phyloP scores from a whole-genome alignment of 805 yeast species.

The Candida sanyiensis region DNA sequence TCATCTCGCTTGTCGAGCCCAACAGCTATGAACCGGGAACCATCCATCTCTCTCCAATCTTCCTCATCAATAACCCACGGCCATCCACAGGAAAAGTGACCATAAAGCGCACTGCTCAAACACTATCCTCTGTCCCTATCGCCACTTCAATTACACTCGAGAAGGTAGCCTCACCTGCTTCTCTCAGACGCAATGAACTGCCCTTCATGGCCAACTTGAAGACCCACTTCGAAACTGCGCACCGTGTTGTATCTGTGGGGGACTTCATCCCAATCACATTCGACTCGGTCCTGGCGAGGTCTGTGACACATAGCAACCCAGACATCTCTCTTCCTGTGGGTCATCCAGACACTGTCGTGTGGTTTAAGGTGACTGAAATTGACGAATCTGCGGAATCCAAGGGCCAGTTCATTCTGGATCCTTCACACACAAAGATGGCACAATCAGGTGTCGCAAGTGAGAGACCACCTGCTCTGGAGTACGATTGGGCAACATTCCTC shows the following conservation, averaged over 20 bases:
- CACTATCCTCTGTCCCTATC: conserved; percentile 29
- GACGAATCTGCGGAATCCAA: conserved; percentile 26
- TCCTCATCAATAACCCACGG: conserved; percentile 41
- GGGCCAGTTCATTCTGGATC: conserved; percentile 55
- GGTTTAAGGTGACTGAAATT: conserved; percentile 68
- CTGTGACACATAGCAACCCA: conserved; percentile 24
- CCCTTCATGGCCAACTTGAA: conserved; percentile 57
- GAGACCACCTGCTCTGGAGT: conserved; percentile 27
- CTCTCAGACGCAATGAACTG: conserved; percentile 61
- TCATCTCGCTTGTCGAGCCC: conserved; percentile 64
- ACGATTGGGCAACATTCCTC: conserved; percentile 44
- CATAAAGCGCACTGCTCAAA: conserved; percentile 19
- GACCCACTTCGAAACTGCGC: conserved; percentile 48
- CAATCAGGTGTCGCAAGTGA: conserved; percentile 54
- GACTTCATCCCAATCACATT: conserved; percentile 76
- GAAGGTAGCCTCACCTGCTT: conserved; percentile 61
- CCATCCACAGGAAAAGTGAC: conserved; percentile 9
- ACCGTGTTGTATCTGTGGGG: conserved; percentile 54
- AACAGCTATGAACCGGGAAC: conserved; percentile 35
- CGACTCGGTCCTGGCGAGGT: conserved; percentile 59
- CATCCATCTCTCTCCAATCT: conserved; percentile 59
- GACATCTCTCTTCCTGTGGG: conserved; percentile 42
- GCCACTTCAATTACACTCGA: conserved; percentile 65
- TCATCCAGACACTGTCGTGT: conserved; percentile 66
- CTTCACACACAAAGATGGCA: conserved; percentile 57